Evolutionary conservation across 805 yeast species (phyloP), one percentile per base, ranked within the genome.

Genomic region (Sugiyamaella qingdaonensis): DNA sequence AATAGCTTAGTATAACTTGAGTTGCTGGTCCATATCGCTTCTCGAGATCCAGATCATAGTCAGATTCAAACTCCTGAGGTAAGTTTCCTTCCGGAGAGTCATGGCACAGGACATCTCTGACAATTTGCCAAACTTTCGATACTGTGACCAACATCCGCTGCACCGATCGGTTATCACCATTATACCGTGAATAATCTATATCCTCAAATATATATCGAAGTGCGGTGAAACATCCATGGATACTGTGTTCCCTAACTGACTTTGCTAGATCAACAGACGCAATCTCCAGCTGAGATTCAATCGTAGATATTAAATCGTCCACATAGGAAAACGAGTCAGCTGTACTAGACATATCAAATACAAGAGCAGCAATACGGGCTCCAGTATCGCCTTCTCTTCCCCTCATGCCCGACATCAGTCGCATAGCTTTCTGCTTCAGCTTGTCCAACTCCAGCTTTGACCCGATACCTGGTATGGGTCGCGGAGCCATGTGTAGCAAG

Each of bases 361-460:
- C 55, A 62, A 82, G 76, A 61, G 79, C 80, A 29, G 86, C 70
- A 13, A 84, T 71, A 37, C 82, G 78, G 0, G 96, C 90, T 8
- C 91, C 96, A 21, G 88, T 84, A 54, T 90, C 97, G 44, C 87
- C 84, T 54, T 76, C 80, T 51, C 90, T 80, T 36, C 85, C 81
- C 67, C 70, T 65, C 69, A 71, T 49, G 52, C 71, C 62, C 53
- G 68, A 10, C 69, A 73, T 48, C 59, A 71, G 27, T 34, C 31
- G 8, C 52, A 55, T 10, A 61, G 61, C 54, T 36, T 55, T 34
- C 43, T 62, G 58, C 14, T 70, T 63, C 11, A 71, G 58, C 9
- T 35, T 46, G 21, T 65, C 61, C 9, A 70, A 47, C 9, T 61
- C 62, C 2, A 53, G 57, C 2, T 32, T 16, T 10, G 59, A 41